phyloP scores from a whole-genome alignment of 306 rosid genomes.

The Purshia tridentata region DNA sequence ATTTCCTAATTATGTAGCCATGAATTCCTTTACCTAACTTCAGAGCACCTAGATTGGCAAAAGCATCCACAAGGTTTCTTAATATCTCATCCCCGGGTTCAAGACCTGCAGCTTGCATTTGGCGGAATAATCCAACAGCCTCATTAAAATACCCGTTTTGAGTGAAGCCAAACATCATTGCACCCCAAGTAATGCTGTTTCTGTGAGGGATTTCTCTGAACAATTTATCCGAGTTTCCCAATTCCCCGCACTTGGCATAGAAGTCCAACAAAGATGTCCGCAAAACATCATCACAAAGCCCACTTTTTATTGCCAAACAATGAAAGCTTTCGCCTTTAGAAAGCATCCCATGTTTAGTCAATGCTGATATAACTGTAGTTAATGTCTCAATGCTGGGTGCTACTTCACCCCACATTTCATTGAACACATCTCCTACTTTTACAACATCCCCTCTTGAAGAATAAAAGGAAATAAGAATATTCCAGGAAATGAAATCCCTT shows the following conservation, averaged over 20 bases:
- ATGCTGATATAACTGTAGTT: slow-evolving; percentile 44
- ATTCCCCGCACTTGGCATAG: slow-evolving; percentile 45
- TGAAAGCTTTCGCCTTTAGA: slow-evolving; percentile 43
- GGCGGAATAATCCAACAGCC: slow-evolving; percentile 41
- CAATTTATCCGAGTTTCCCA: slow-evolving; percentile 35
- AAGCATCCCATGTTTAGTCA: slow-evolving; percentile 36
- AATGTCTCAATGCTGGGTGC: slow-evolving; percentile 35
- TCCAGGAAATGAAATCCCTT: slow-evolving; percentile 49
- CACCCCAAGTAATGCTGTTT: slow-evolving; percentile 45
- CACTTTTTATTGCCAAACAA: slow-evolving; percentile 42
- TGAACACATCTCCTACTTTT: slow-evolving; percentile 34
- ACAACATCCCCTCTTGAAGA: slow-evolving; percentile 29
- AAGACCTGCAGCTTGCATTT: slow-evolving; percentile 40
- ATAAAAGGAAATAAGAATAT: slow-evolving; percentile 41
- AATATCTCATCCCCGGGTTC: slow-evolving; percentile 37
- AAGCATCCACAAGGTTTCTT: slow-evolving; percentile 50
- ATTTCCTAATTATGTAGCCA: slow-evolving; percentile 39
- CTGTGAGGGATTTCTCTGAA: slow-evolving; percentile 34
- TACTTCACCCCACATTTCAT: slow-evolving; percentile 31
- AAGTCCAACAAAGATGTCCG: slow-evolving; percentile 49
- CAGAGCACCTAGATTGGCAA: slow-evolving; percentile 53
- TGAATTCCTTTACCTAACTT: slow-evolving; percentile 47
- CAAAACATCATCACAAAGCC: slow-evolving; percentile 46
- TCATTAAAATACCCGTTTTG: slow-evolving; percentile 45
- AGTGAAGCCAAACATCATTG: slow-evolving; percentile 56